A percentile compares a stretch with the other conserved stretches of the same genome.
These are phyloP conservation scores for Smallanthus sonchifolius DNA, from an alignment of 129 eudicot species.

Conservation along the genomic window DNA sequence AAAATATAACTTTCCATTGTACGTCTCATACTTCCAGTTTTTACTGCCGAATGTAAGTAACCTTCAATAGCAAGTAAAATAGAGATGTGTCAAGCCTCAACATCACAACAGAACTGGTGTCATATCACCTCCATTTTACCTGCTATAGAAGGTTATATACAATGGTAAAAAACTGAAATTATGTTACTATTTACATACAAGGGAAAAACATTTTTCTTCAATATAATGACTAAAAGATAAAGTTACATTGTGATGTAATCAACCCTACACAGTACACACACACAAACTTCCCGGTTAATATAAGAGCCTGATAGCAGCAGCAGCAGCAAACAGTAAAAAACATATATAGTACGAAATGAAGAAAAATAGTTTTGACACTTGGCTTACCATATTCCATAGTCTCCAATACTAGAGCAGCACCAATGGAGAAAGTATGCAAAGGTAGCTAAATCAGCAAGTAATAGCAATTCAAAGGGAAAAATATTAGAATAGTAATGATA, in stretches of 20 bases:
- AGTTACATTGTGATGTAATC: not conserved
- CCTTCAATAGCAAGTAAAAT: not conserved
- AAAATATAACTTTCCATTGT: not conserved
- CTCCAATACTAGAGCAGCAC: conserved; percentile 86
- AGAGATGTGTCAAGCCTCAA: not conserved
- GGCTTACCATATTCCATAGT: conserved; percentile 95
- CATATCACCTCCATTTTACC: not conserved
- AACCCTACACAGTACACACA: not conserved
- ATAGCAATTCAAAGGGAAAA: conserved; percentile 19
- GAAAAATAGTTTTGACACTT: not conserved
- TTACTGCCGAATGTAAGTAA: not conserved
- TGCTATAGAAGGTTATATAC: not conserved
- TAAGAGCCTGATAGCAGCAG: not conserved
- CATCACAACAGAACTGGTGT: not conserved
- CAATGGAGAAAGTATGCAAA: conserved; percentile 10
- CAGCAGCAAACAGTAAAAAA: not conserved
- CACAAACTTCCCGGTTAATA: not conserved
- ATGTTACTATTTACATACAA: not conserved
- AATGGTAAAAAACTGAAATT: not conserved
- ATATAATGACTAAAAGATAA: not conserved
- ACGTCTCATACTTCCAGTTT: not conserved
- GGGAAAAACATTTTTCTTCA: not conserved
- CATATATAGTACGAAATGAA: not conserved
- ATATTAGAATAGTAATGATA: not conserved
- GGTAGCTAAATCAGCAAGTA: conserved; percentile 2